Percentiles rank a stretch among this genome's conserved stretches.
phyloP scores from a whole-genome alignment of 192 early-diverging fungal species.

The Coemansia sp. region DNA sequence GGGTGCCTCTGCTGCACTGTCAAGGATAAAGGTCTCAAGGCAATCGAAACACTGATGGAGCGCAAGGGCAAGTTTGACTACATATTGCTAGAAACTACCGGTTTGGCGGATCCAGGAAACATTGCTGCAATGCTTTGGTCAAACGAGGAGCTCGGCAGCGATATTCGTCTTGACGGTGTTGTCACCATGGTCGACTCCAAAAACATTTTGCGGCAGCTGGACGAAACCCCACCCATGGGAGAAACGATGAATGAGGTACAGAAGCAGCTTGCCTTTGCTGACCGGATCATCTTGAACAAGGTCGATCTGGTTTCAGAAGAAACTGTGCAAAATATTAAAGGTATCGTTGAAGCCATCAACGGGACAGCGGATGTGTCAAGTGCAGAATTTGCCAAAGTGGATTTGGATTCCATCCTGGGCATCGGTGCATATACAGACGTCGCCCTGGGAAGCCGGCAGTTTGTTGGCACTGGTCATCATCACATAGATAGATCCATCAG shows the following conservation, averaged over 20 bases:
- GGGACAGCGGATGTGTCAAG: constrained; percentile 21
- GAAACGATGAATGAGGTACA: constrained; percentile 72
- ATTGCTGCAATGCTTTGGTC: constrained; percentile 98
- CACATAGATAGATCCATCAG: constrained; percentile 47
- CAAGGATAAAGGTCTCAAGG: constrained; percentile 93
- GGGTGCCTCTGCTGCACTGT: constrained; percentile 98
- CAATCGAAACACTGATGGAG: constrained; percentile 91
- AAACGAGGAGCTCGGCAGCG: constrained; percentile 87
- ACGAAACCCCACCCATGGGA: constrained; percentile 50
- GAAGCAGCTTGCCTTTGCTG: constrained; percentile 76
- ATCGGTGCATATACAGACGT: constrained; percentile 52
- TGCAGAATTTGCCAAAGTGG: constrained; percentile 34
- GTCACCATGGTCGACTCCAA: constrained; percentile 84
- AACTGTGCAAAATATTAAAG: constrained; percentile 42
- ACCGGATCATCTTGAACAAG: constrained; percentile 88
- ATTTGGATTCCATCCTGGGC: constrained; percentile 52
- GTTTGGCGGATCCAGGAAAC: constrained; percentile 67
- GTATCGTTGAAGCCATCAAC: constrained; percentile 34
- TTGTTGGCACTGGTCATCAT: constrained; percentile 25
- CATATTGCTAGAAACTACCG: constrained; percentile 94
- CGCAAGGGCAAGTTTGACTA: constrained; percentile 93
- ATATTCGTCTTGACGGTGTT: constrained; percentile 89
- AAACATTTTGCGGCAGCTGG: constrained; percentile 55
- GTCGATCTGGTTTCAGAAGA: constrained; percentile 62
- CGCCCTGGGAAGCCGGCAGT: constrained; percentile 16